Conservation (phyloP, 345 rosid species). For the Isatis tinctoria region DNA sequence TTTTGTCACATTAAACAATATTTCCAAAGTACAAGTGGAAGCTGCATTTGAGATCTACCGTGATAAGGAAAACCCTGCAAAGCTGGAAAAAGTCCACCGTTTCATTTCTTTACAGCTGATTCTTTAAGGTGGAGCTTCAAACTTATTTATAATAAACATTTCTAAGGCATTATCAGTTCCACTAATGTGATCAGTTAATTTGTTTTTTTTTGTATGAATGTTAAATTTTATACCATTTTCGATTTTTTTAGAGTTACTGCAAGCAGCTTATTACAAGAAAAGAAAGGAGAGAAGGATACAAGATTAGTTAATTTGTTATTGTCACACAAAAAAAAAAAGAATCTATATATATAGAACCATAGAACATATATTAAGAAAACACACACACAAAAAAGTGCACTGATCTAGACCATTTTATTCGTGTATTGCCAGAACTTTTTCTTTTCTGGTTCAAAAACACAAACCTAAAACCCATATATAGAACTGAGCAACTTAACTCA, state of each 20-base stretch:
- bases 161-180: neutral
- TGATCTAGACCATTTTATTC: neutral
- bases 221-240: too few species aligned
- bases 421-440: neutral
- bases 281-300: too few species aligned
- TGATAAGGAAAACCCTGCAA: constrained; percentile 19
- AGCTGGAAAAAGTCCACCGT: constrained; percentile 14
- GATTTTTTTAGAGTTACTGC: too few species aligned
- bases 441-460: neutral
- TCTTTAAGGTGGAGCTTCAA: neutral
- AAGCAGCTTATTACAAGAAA: too few species aligned
- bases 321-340: neutral
- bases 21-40: constrained; percentile 25
- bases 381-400: neutral
- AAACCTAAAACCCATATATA: neutral
- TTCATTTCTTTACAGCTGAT: constrained; percentile 27
- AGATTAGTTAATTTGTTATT: constrained; percentile 3
- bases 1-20: constrained; percentile 25
- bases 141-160: neutral
- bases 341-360: neutral
- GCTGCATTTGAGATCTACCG: constrained; percentile 13
- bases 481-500: neutral
- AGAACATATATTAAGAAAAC: neutral
- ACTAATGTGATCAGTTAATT: constrained; percentile 6
- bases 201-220: too few species aligned